phyloP scores from a whole-genome alignment of 768 basidiomycete species.

The Suillus subluteus region DNA sequence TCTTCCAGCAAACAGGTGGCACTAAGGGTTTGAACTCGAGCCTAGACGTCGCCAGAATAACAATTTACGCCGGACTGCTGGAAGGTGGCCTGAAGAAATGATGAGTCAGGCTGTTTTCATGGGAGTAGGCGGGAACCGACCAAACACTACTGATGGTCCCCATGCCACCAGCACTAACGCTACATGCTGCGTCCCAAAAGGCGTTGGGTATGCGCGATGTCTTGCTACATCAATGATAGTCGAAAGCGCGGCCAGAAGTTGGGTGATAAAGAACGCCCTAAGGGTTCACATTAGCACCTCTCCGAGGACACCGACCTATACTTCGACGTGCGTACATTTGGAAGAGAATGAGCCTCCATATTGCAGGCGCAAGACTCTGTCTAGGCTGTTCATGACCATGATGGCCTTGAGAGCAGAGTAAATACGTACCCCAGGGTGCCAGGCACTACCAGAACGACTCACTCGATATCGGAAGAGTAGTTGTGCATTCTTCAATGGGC shows the following conservation, averaged over 20 bases:
- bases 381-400: background rate
- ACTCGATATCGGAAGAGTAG: slow-evolving; percentile 8
- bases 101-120: slow-evolving; percentile 4
- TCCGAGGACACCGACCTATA: slow-evolving; percentile 9
- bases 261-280: slow-evolving; percentile 48
- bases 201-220: slow-evolving; percentile 42
- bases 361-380: slow-evolving; percentile 41
- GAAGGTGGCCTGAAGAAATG: slow-evolving; percentile 38
- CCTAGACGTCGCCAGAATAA: slow-evolving; percentile 34
- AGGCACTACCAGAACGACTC: background rate
- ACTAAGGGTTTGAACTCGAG: background rate
- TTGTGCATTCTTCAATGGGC: background rate
- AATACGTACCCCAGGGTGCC: background rate
- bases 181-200: slow-evolving; percentile 70
- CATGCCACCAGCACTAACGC: slow-evolving; percentile 61
- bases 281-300: slow-evolving; percentile 14
- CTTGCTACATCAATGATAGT: slow-evolving; percentile 53
- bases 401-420: background rate
- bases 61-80: slow-evolving; percentile 42
- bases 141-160: slow-evolving; percentile 60
- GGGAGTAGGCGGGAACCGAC: slow-evolving; percentile 34
- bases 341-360: slow-evolving; percentile 58
- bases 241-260: slow-evolving; percentile 52
- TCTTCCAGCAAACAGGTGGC: background rate
- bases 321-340: slow-evolving; percentile 46